Base-by-base conservation (phyloP, 371 early-diverging fungal genomes). In the Circinella minor region DNA sequence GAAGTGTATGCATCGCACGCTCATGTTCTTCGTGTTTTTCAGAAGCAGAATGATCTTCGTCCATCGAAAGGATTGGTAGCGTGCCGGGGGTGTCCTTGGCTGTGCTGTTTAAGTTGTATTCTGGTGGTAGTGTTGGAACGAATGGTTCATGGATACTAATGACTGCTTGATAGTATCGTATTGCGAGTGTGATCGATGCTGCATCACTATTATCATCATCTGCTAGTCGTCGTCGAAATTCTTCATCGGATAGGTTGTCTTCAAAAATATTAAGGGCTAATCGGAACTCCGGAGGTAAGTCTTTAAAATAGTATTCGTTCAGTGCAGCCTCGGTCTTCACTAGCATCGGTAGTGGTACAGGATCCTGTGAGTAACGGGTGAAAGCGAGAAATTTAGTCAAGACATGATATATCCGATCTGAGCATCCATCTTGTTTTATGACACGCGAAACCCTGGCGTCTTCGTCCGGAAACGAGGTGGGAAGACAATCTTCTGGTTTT, bases 101-200 rank as follows among this genome's bases (percentile, higher is more conserved):
- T n/a, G 47, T 47, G 27, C 38, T 61, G 62, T 61, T 65, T 15
- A 55, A 55, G 38, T 43, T 43, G 34, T 63, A 63, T 43, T 60
- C 61, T 5, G 61, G 55, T 20, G 63, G 69, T 43, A 78, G 61
- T 0, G 63, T 62, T 1, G 81, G 81, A n/a, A 76, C 47, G 48
- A 73, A 81, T 1, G 79, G 77, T 59, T 81, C 81, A 62, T 81
- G 67, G 3, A 81, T 7, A 9, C 72, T 72, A 4, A 81, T 27
- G 17, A 77, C 27, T 0, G 70, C 74, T 37, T 78, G 77, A 27
- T 76, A 70, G 37, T 69, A 81, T 14, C 68, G 64, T 5, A 71
- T 61, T 8, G 77, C 77, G 10, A 81, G 36, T 0, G 60, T 59
- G 4, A 77, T 70, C 3, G 81, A 77, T 0, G 61, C 61, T 4